Conservation (phyloP, 768 basidiomycete species). For the Omphalotus guepiniiformis region DNA sequence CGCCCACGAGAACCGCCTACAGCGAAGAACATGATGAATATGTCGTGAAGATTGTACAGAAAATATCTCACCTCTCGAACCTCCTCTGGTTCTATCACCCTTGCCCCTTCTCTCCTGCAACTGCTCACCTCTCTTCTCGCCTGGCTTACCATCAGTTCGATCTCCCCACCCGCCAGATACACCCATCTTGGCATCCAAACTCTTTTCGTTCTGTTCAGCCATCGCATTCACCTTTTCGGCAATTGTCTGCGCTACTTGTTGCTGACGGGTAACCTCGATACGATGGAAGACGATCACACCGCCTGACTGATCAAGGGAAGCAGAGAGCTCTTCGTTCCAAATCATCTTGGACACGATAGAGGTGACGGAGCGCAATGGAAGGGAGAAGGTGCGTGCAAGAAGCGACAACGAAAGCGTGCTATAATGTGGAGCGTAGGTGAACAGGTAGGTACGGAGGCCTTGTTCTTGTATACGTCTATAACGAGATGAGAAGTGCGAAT, state of each 20-base stretch:
- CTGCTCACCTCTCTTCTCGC: constrained; percentile 78
- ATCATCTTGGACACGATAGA: constrained; percentile 98
- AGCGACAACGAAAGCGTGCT: constrained; percentile 84
- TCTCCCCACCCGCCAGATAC: constrained; percentile 61
- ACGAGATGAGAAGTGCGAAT: constrained; percentile 11
- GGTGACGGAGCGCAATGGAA: constrained; percentile 76
- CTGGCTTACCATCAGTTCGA: constrained; percentile 63
- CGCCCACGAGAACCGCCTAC: constrained; percentile 66
- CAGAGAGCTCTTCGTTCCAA: constrained; percentile 92
- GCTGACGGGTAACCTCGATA: constrained; percentile 80
- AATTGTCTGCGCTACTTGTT: constrained; percentile 85
- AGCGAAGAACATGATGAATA: not conserved
- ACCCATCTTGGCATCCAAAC: constrained; percentile 80
- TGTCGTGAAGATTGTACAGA: not conserved
- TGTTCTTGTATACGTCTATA: constrained; percentile 95
- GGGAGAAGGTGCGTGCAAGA: constrained; percentile 82
- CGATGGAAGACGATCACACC: constrained; percentile 93
- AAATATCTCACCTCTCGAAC: constrained; percentile 48
- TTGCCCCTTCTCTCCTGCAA: constrained; percentile 73
- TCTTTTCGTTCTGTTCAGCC: constrained; percentile 92
- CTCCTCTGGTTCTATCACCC: constrained; percentile 61
- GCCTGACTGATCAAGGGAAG: constrained; percentile 88
- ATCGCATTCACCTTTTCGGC: constrained; percentile 83
- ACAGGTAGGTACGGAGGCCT: constrained; percentile 92
- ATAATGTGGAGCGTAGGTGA: constrained; percentile 96